A percentile compares a stretch with the other conserved stretches of the same genome.
These are phyloP conservation scores for Amanita rubescens DNA, from an alignment of 768 basidiomycete genomes.

Conservation along the genomic window DNA sequence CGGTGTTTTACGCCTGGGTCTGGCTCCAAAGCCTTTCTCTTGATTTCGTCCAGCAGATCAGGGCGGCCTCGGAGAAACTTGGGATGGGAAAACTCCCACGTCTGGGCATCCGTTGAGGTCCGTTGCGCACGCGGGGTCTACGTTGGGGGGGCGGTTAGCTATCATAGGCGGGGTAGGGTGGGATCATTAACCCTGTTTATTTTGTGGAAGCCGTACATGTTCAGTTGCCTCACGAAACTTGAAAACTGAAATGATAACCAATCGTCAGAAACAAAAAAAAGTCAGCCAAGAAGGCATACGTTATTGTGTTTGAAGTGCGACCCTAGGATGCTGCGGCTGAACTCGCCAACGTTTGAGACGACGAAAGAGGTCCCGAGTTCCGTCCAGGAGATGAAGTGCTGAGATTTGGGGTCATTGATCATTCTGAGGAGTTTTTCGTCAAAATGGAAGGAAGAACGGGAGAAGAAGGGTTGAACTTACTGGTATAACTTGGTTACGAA, in stretches of 20 bases:
- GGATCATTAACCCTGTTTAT: conserved; percentile 64
- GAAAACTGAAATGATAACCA: conserved; percentile 73
- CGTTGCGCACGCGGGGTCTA: conserved; percentile 80
- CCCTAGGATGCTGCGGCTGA: conserved; percentile 77
- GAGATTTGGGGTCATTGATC: conserved; percentile 78
- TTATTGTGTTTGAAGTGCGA: conserved; percentile 91
- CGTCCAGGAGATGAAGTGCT: conserved; percentile 79
- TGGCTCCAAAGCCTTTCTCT: conserved; percentile 77
- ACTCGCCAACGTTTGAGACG: conserved; percentile 80
- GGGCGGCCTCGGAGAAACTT: conserved; percentile 78
- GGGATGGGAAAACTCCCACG: conserved; percentile 86
- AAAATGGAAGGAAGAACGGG: background rate
- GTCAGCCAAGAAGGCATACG: conserved; percentile 25
- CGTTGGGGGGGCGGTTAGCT: conserved; percentile 2
- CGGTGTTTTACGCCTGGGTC: conserved; percentile 66
- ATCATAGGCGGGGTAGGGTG: conserved; percentile 6
- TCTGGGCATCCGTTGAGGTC: conserved; percentile 73
- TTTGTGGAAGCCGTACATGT: conserved; percentile 97
- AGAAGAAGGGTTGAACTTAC: conserved; percentile 33
- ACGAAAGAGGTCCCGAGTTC: conserved; percentile 79
- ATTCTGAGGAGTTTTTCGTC: conserved; percentile 44
- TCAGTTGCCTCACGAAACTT: conserved; percentile 89
- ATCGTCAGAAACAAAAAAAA: no score
- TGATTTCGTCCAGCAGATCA: conserved; percentile 80
- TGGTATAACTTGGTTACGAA: conserved; percentile 88